Percentiles rank a stretch among this genome's conserved stretches.
These are phyloP conservation scores for Saturnispora zaruensis DNA, from an alignment of 805 yeast species.

Conservation along the genomic window DNA sequence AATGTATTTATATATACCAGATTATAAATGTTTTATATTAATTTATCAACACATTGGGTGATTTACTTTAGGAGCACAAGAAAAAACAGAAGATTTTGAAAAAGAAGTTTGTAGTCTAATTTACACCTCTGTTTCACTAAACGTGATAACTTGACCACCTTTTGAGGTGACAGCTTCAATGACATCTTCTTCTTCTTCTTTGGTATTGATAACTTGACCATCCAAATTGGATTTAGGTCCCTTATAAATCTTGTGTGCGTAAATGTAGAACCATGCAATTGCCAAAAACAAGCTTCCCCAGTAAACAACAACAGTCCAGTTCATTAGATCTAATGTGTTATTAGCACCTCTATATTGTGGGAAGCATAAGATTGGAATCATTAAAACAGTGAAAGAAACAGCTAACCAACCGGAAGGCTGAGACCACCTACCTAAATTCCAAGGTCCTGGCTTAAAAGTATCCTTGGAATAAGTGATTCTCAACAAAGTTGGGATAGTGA, in stretches of 20 bases:
- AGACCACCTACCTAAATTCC: slow-evolving; percentile 50
- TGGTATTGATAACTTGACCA: slow-evolving; percentile 20
- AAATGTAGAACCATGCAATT: slow-evolving; percentile 40
- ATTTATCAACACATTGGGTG: not conserved
- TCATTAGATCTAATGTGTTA: slow-evolving; percentile 37
- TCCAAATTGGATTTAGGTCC: slow-evolving; percentile 54
- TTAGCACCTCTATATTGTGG: slow-evolving; percentile 38
- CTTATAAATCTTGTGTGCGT: slow-evolving; percentile 50
- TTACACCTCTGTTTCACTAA: slow-evolving; percentile 7
- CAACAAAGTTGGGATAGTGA: slow-evolving; percentile 53
- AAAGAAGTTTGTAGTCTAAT: not conserved
- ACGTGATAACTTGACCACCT: slow-evolving; percentile 14
- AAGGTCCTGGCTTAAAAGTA: slow-evolving; percentile 55
- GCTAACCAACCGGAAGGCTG: slow-evolving; percentile 42
- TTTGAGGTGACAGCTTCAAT: slow-evolving; percentile 17
- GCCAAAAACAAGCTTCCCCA: slow-evolving; percentile 50
- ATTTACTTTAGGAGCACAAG: not conserved
- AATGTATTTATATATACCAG: not conserved
- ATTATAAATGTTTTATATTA: not conserved
- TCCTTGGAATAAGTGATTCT: slow-evolving; percentile 47
- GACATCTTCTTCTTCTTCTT: slow-evolving; percentile 16
- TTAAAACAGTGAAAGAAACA: slow-evolving; percentile 40
- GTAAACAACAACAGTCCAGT: slow-evolving; percentile 57
- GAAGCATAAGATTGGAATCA: slow-evolving; percentile 56
- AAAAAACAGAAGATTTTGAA: not conserved